Evolutionary conservation across 805 yeast genomes (phyloP).

Genomic region (Candida awuae): DNA sequence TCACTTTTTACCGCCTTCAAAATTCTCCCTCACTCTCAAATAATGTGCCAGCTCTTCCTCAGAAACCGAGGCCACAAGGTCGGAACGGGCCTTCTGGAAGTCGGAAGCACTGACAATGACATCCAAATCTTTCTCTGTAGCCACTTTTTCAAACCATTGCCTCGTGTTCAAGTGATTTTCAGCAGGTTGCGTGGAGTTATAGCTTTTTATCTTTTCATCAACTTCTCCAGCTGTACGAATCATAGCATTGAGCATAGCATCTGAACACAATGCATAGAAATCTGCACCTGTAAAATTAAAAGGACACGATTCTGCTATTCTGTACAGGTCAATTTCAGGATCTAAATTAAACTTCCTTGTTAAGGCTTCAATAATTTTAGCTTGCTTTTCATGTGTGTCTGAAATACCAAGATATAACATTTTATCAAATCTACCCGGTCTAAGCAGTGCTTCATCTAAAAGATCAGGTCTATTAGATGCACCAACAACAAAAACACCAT

Average conservation of each 20-base stretch:
- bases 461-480: constrained; percentile 97
- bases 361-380: constrained; percentile 76
- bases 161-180: constrained; percentile 52
- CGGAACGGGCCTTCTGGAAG: constrained; percentile 65
- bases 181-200: constrained; percentile 33
- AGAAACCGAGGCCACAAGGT: constrained; percentile 78
- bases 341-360: constrained; percentile 72
- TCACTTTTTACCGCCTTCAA: constrained; percentile 56
- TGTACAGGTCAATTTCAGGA: constrained; percentile 47
- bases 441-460: constrained; percentile 82
- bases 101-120: constrained; percentile 68
- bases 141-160: constrained; percentile 86
- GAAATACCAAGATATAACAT: constrained; percentile 89
- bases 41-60: constrained; percentile 82
- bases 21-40: constrained; percentile 64
- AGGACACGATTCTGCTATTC: constrained; percentile 65
- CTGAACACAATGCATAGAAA: constrained; percentile 91
- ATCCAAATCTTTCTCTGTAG: constrained; percentile 54
- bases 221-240: constrained; percentile 74
- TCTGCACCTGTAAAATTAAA: constrained; percentile 97
- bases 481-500: constrained; percentile 97
- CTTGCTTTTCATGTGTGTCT: constrained; percentile 84
- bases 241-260: constrained; percentile 95
- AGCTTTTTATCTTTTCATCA: constrained; percentile 52
- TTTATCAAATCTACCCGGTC: constrained; percentile 95